phyloP scores from a whole-genome alignment of 208 protist species.

The Acanthamoeba lugdunensis region DNA sequence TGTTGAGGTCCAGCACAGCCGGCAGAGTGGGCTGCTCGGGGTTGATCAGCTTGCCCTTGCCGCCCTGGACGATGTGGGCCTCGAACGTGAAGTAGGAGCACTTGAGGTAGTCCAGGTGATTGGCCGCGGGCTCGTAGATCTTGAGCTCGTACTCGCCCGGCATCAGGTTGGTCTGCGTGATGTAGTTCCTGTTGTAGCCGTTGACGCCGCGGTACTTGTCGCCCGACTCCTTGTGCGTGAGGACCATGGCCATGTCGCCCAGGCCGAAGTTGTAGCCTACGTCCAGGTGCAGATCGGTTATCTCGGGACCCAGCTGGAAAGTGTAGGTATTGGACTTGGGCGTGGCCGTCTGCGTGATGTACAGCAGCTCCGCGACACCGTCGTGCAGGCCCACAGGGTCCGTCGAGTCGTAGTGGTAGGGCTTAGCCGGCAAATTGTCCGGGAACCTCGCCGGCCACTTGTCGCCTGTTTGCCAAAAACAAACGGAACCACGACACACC shows the following conservation, averaged over 20 bases:
- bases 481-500: not conserved
- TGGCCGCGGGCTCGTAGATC: slow-evolving; percentile 65
- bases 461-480: slow-evolving; percentile 28
- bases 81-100: slow-evolving; percentile 75
- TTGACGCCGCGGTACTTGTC: slow-evolving; percentile 62
- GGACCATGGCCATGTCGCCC: slow-evolving; percentile 69
- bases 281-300: slow-evolving; percentile 54
- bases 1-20: slow-evolving; percentile 45
- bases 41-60: slow-evolving; percentile 18
- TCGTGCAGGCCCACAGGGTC: not conserved
- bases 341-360: slow-evolving; percentile 43
- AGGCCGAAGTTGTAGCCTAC: slow-evolving; percentile 72
- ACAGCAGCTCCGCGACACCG: slow-evolving; percentile 44
- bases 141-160: slow-evolving; percentile 56
- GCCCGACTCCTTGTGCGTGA: slow-evolving; percentile 53
- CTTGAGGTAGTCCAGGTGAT: slow-evolving; percentile 59
- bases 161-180: slow-evolving; percentile 26
- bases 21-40: slow-evolving; percentile 41
- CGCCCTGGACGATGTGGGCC: slow-evolving; percentile 47
- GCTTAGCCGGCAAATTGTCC: slow-evolving; percentile 64
- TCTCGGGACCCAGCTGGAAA: slow-evolving; percentile 64
- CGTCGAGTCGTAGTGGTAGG: slow-evolving; percentile 67
- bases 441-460: slow-evolving; percentile 65
- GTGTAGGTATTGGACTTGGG: slow-evolving; percentile 54
- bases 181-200: slow-evolving; percentile 68